Evolutionary conservation across 805 yeast species (phyloP).

Genomic region (Wickerhamomyces subpelliculosus): DNA sequence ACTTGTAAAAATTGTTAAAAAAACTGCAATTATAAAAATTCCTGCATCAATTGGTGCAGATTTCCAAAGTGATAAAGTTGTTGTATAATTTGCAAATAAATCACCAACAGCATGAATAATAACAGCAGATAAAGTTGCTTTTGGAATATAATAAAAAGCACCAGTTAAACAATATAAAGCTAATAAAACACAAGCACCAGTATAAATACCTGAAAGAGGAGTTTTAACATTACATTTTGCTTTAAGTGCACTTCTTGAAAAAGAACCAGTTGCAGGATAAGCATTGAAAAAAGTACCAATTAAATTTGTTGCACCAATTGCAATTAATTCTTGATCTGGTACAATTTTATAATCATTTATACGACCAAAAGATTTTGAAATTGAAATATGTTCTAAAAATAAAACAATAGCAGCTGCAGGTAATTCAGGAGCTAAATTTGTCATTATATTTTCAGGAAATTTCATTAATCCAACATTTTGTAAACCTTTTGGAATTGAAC

Average conservation of each 20-base stretch:
- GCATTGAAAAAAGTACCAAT: conserved; percentile 90
- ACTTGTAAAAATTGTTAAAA: conserved; percentile 27
- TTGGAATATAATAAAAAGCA: conserved; percentile 85
- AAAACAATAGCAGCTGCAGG: conserved; percentile 83
- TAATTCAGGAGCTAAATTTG: conserved; percentile 62
- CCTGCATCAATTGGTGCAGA: conserved; percentile 44
- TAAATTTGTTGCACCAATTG: conserved; percentile 87
- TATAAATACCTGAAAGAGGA: conserved; percentile 85
- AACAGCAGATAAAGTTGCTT: conserved; percentile 79
- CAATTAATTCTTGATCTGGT: conserved; percentile 91
- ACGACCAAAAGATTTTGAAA: conserved; percentile 89
- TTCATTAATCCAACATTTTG: conserved; percentile 67
- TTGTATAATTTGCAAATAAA: conserved; percentile 62
- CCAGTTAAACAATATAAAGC: conserved; percentile 80
- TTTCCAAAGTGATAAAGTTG: conserved; percentile 64
- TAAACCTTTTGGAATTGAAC: conserved; percentile 79
- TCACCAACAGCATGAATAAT: conserved; percentile 93
- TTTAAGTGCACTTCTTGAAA: conserved; percentile 89
- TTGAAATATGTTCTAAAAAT: conserved; percentile 87
- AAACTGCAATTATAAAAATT: conserved; percentile 19
- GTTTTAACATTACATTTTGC: conserved; percentile 94
- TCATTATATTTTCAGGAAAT: conserved; percentile 51
- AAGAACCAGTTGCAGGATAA: conserved; percentile 94
- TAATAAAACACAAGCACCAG: conserved; percentile 82
- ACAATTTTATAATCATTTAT: conserved; percentile 83